Evolutionary conservation across 2,329 filamentous ascomycete genomes (phyloP).

Genomic region (Nannizziopsis barbatae): DNA sequence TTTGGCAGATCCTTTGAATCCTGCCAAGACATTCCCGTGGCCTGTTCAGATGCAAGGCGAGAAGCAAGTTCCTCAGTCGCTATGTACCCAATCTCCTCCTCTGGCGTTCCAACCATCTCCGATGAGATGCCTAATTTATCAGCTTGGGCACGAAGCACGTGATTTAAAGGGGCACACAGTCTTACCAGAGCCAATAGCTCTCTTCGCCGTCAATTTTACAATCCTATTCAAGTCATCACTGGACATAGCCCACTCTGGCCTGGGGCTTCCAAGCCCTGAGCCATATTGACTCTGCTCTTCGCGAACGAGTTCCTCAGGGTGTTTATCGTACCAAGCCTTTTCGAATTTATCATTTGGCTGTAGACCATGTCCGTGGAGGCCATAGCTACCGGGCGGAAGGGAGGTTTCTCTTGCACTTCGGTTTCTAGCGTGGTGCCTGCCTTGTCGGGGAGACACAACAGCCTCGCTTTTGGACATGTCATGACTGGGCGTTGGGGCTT

Average conservation of each 20-base stretch:
- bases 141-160: constrained; percentile 8
- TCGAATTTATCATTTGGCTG: constrained; percentile 70
- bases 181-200: constrained; percentile 44
- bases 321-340: constrained; percentile 84
- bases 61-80: constrained; percentile 75
- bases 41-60: constrained; percentile 56
- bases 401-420: constrained; percentile 60
- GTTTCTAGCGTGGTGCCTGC: constrained; percentile 56
- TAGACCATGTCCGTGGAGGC: constrained; percentile 77
- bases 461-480: constrained; percentile 19
- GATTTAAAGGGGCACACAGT: neutral
- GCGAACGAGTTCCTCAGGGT: constrained; percentile 64
- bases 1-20: constrained; percentile 19
- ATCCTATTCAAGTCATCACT: constrained; percentile 84
- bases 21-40: constrained; percentile 24
- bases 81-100: constrained; percentile 81
- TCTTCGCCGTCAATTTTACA: constrained; percentile 56
- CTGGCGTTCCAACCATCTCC: constrained; percentile 61
- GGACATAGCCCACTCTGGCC: constrained; percentile 72
- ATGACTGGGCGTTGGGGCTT: constrained; percentile 72
- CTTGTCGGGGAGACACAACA: constrained; percentile 28
- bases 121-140: constrained; percentile 49
- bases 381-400: constrained; percentile 79
- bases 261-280: constrained; percentile 46
- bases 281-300: constrained; percentile 61